These are phyloP conservation scores for Chlorella sorokiniana DNA, from an alignment of 139 green algal species.

Conservation along the genomic window DNA sequence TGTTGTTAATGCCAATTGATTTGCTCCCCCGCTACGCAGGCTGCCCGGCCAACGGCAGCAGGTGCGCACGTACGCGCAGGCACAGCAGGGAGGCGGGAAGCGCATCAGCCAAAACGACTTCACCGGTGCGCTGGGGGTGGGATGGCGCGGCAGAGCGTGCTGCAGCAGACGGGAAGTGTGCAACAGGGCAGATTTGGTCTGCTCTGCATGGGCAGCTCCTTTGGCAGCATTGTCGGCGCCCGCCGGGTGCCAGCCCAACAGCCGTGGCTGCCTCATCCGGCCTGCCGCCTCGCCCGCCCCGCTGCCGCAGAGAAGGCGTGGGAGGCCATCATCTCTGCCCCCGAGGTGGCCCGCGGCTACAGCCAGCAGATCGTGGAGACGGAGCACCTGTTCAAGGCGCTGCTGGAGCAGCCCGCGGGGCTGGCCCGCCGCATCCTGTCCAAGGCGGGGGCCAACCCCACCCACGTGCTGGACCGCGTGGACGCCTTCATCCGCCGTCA, in stretches of 20 bases:
- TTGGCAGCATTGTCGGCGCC: too few relatives aligned
- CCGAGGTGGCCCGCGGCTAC: conserved; percentile 81
- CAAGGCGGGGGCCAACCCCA: conserved; percentile 87
- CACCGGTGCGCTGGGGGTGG: conserved; percentile 81
- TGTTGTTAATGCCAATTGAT: neutral
- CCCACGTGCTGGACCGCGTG: conserved; percentile 75
- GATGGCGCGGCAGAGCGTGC: too few relatives aligned
- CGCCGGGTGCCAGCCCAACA: too few relatives aligned
- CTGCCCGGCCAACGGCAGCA: neutral
- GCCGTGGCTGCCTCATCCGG: neutral
- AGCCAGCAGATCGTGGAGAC: conserved; percentile 91
- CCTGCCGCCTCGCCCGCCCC: neutral
- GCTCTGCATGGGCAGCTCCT: too few relatives aligned
- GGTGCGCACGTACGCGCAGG: conserved; percentile 31
- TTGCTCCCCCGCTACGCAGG: neutral
- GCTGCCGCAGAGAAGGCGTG: conserved; percentile 40
- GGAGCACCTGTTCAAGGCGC: conserved; percentile 95
- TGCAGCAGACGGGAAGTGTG: too few relatives aligned
- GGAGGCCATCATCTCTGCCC: conserved; percentile 86
- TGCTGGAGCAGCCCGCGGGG: conserved; percentile 96
- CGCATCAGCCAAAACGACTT: conserved; percentile 92
- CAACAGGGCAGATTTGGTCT: too few relatives aligned
- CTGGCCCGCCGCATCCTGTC: conserved; percentile 83
- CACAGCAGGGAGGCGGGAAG: conserved; percentile 54
- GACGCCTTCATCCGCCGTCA: conserved; percentile 83